Evolutionary conservation across 192 early-diverging fungal species (phyloP).

Genomic region (Piromyces finnis): DNA sequence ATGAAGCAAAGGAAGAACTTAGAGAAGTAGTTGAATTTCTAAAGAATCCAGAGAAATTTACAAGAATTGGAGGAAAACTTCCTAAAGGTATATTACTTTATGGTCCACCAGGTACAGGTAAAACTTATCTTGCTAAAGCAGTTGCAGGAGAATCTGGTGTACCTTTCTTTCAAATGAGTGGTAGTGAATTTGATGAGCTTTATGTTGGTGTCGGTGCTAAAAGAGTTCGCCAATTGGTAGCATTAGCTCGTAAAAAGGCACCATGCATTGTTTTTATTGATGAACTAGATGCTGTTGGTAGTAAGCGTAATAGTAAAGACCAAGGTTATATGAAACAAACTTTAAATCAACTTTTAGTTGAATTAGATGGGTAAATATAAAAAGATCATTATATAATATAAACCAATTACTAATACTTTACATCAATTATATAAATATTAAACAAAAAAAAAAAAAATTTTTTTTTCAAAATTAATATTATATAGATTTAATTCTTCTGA

Average conservation of each 20-base stretch:
- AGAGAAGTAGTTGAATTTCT: conserved; percentile 92
- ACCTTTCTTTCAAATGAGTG: conserved; percentile 98
- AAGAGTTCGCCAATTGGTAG: conserved; percentile 55
- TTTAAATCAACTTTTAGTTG: conserved; percentile 95
- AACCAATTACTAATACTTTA: no score
- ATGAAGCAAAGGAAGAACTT: conserved; percentile 95
- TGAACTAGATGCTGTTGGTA: conserved; percentile 95
- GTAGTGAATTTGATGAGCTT: conserved; percentile 96
- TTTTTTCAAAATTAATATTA: not conserved
- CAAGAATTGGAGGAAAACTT: conserved; percentile 80
- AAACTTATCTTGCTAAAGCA: conserved; percentile 89
- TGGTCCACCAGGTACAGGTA: conserved; percentile 89
- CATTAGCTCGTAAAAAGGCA: conserved; percentile 54
- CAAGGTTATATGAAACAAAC: conserved; percentile 97
- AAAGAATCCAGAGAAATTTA: conserved; percentile 78
- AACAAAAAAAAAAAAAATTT: not conserved
- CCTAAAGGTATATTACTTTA: conserved; percentile 58
- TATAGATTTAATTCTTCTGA: conserved; percentile 68
- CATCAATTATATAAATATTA: no score
- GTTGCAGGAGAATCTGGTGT: conserved; percentile 95
- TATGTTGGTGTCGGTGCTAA: conserved; percentile 92
- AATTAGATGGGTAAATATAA: conserved; percentile 63
- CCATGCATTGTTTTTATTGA: conserved; percentile 96
- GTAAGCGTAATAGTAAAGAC: conserved; percentile 79
- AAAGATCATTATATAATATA: no score